A percentile compares a stretch with the other conserved stretches of the same genome.
phyloP scores from a whole-genome alignment of 2,329 filamentous ascomycete species.

The Colletotrichum sp. region DNA sequence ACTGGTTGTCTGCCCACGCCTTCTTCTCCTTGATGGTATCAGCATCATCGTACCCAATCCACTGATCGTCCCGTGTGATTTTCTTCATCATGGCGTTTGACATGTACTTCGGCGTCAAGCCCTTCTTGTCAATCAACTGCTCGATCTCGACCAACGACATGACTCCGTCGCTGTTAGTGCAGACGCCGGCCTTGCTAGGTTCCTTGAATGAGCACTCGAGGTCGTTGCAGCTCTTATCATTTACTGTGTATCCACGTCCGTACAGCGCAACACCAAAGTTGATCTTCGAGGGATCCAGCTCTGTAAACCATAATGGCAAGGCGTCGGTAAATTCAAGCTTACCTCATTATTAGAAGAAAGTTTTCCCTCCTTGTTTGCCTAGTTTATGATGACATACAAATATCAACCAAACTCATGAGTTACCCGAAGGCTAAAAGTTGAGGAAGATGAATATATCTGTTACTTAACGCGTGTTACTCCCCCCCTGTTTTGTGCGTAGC shows the following conservation, averaged over 20 bases:
- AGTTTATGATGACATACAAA: too few species aligned
- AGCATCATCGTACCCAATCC: constrained; percentile 29
- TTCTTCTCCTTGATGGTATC: constrained; percentile 29
- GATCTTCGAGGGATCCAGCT: constrained; percentile 43
- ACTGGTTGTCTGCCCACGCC: constrained; percentile 27
- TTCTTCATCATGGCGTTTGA: constrained; percentile 28
- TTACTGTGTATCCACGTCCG: constrained; percentile 46
- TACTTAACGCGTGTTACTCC: too few species aligned
- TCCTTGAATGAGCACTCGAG: constrained; percentile 28
- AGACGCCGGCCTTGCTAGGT: constrained; percentile 29
- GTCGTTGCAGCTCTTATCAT: constrained; percentile 28
- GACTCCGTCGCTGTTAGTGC: constrained; percentile 32
- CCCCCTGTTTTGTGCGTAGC: too few species aligned
- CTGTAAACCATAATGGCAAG: constrained; percentile 44
- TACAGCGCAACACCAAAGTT: constrained; percentile 54
- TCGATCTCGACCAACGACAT: constrained; percentile 36
- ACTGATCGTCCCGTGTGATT: constrained; percentile 29
- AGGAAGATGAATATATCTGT: too few species aligned
- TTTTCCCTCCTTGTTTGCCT: too few species aligned
- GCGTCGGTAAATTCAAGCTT: constrained; percentile 26
- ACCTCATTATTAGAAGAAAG: too few species aligned
- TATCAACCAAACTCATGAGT: too few species aligned
- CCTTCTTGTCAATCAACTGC: constrained; percentile 27
- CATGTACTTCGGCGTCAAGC: constrained; percentile 21
- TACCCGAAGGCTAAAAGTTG: too few species aligned